phyloP scores from a whole-genome alignment of 1,284 basidiomycete species.

The Paramarasmius palmivorus region DNA sequence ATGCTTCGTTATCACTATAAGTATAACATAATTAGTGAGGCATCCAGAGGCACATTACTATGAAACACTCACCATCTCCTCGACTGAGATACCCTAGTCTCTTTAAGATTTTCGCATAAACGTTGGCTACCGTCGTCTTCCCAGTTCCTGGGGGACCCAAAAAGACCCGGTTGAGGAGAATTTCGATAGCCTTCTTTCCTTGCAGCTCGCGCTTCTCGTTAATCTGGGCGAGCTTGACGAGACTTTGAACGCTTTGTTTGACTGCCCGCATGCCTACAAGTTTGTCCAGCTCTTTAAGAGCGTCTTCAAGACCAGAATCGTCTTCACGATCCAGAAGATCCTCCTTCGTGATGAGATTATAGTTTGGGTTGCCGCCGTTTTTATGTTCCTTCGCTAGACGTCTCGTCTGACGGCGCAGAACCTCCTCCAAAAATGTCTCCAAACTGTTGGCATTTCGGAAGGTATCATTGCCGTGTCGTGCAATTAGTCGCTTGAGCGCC shows the following conservation, averaged over 20 bases:
- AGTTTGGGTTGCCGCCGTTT: slow-evolving; percentile 39
- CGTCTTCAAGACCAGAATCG: slow-evolving; percentile 40
- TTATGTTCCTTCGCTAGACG: slow-evolving; percentile 43
- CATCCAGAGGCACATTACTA: slow-evolving; percentile 1
- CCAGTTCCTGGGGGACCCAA: slow-evolving; percentile 67
- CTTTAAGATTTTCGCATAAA: slow-evolving; percentile 63
- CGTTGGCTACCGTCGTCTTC: slow-evolving; percentile 65
- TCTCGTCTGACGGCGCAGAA: slow-evolving; percentile 43
- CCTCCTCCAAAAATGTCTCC: slow-evolving; percentile 34
- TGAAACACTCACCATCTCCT: slow-evolving; percentile 49
- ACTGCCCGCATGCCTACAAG: slow-evolving; percentile 57
- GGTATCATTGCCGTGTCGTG: slow-evolving; percentile 51
- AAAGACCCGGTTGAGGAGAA: slow-evolving; percentile 64
- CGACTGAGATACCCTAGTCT: slow-evolving; percentile 63
- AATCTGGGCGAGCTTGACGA: slow-evolving; percentile 44
- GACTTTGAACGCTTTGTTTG: slow-evolving; percentile 50
- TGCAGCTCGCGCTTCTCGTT: slow-evolving; percentile 62
- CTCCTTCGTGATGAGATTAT: slow-evolving; percentile 49
- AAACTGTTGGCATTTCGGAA: slow-evolving; percentile 69
- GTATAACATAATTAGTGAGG: slow-evolving; percentile 42
- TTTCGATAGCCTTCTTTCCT: slow-evolving; percentile 50
- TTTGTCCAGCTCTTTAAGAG: slow-evolving; percentile 53
- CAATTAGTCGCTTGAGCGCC: slow-evolving; percentile 52
- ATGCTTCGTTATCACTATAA: slow-evolving; percentile 26
- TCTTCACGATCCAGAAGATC: slow-evolving; percentile 62